phyloP scores from a whole-genome alignment of 2,329 filamentous ascomycete species.

The Plenodomus biglobosus region DNA sequence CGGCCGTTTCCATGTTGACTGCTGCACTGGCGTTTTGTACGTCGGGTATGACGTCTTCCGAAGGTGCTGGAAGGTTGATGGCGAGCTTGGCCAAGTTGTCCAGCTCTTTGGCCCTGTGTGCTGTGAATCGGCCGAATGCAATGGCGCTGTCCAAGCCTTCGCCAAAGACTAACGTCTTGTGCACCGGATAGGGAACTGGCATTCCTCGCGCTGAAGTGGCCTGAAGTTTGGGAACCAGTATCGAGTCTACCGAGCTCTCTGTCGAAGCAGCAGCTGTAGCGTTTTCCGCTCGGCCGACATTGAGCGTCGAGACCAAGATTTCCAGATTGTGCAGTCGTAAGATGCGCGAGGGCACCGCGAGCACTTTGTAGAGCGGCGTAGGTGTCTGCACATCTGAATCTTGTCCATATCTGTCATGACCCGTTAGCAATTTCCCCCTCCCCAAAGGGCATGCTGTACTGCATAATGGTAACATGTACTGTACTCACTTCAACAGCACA shows the following conservation, averaged over 20 bases:
- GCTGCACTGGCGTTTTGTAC: conserved; percentile 31
- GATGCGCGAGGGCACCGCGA: conserved; percentile 64
- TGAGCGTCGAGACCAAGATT: conserved; percentile 59
- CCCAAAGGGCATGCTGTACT: too few species aligned
- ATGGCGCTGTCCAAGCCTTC: conserved; percentile 71
- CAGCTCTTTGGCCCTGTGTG: conserved; percentile 42
- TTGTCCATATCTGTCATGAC: conserved; percentile 55
- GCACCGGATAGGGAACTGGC: conserved; percentile 77
- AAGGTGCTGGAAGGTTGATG: conserved; percentile 57
- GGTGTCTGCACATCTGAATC: conserved; percentile 49
- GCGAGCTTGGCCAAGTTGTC: conserved; percentile 56
- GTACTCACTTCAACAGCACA: conserved; percentile 46
- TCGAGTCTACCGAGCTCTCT: conserved; percentile 60
- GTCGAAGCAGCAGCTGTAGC: conserved; percentile 20
- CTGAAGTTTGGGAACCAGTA: conserved; percentile 74
- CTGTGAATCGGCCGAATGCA: conserved; percentile 49
- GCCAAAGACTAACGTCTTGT: conserved; percentile 74
- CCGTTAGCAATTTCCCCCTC: conserved; percentile 17
- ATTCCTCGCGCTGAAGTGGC: conserved; percentile 66
- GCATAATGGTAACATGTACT: background rate
- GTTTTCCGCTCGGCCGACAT: conserved; percentile 47
- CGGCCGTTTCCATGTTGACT: conserved; percentile 66
- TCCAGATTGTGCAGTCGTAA: conserved; percentile 66
- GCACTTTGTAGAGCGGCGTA: conserved; percentile 59
- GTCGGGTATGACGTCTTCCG: conserved; percentile 38